Evolutionary conservation across 805 yeast genomes (phyloP).

Genomic region (Dipodascus albidus): DNA sequence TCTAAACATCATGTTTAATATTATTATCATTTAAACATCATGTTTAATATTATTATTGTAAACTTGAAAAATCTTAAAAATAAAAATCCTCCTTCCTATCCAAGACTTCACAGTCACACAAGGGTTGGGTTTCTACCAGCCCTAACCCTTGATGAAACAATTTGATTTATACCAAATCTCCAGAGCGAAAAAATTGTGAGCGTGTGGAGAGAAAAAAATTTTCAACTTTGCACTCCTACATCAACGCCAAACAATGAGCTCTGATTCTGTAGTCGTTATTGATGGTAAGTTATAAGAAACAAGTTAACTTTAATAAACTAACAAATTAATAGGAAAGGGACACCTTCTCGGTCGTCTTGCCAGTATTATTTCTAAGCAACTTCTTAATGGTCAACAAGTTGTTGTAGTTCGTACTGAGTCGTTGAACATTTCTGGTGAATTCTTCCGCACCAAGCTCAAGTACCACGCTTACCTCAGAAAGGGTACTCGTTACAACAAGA

Average conservation of each 20-base stretch:
- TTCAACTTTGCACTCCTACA: neutral
- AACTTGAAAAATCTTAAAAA: too few species aligned
- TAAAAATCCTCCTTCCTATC: too few species aligned
- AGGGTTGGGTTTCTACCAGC: neutral
- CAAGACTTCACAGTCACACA: neutral
- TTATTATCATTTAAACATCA: too few species aligned
- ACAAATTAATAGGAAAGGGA: conserved; percentile 58
- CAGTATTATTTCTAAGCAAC: conserved; percentile 95
- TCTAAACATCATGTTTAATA: too few species aligned
- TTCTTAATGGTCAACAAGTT: conserved; percentile 95
- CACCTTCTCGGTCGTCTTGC: conserved; percentile 99
- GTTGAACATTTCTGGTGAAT: conserved; percentile 98
- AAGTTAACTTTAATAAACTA: too few species aligned
- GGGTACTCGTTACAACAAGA: conserved; percentile 97
- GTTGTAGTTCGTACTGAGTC: conserved; percentile 96
- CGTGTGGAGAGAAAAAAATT: conserved; percentile 1
- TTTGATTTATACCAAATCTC: too few species aligned
- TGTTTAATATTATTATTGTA: too few species aligned
- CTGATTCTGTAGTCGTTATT: conserved; percentile 94
- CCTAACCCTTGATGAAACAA: too few species aligned
- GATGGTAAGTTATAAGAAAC: conserved; percentile 53
- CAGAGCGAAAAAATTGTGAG: neutral
- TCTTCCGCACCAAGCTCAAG: conserved; percentile 99
- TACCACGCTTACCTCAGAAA: conserved; percentile 99
- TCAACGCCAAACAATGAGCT: conserved; percentile 42